These are phyloP conservation scores for Pichia rugopelliculosa DNA, from an alignment of 805 yeast genomes.

Conservation along the genomic window DNA sequence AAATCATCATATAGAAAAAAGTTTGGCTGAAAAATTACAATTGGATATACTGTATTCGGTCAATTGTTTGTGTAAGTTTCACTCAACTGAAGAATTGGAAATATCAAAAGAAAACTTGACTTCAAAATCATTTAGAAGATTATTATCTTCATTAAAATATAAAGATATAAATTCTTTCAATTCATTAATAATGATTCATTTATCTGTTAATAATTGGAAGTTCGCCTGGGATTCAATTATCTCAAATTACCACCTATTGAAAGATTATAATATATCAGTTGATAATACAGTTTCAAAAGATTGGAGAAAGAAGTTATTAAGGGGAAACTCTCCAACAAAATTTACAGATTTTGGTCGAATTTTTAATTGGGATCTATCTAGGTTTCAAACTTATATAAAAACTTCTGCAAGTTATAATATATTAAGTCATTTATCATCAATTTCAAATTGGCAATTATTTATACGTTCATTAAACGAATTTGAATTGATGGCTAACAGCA, in stretches of 20 bases:
- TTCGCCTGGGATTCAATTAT: slow-evolving; percentile 2
- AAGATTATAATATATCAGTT: background rate
- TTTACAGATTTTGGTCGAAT: background rate
- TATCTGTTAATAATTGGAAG: slow-evolving; percentile 8
- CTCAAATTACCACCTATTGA: background rate
- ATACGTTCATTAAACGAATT: slow-evolving; percentile 9
- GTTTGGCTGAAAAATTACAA: background rate
- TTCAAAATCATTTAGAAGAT: slow-evolving; percentile 11
- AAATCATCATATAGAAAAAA: background rate
- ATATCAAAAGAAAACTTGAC: slow-evolving; percentile 11
- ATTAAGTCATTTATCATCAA: background rate
- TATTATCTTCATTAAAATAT: slow-evolving; percentile 6
- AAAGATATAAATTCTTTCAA: slow-evolving; percentile 19
- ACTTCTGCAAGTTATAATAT: background rate
- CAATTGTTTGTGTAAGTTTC: slow-evolving; percentile 8
- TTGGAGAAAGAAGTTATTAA: background rate
- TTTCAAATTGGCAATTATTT: slow-evolving; percentile 7
- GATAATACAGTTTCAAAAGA: background rate
- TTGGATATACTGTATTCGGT: background rate
- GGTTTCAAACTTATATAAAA: background rate
- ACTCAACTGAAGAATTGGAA: slow-evolving; percentile 15
- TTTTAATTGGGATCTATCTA: background rate
- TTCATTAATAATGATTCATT: slow-evolving; percentile 15
- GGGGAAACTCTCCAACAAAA: background rate
- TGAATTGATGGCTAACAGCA: background rate